Conservation (phyloP, 495 filamentous ascomycete genomes). For the Echria macrotheca region DNA sequence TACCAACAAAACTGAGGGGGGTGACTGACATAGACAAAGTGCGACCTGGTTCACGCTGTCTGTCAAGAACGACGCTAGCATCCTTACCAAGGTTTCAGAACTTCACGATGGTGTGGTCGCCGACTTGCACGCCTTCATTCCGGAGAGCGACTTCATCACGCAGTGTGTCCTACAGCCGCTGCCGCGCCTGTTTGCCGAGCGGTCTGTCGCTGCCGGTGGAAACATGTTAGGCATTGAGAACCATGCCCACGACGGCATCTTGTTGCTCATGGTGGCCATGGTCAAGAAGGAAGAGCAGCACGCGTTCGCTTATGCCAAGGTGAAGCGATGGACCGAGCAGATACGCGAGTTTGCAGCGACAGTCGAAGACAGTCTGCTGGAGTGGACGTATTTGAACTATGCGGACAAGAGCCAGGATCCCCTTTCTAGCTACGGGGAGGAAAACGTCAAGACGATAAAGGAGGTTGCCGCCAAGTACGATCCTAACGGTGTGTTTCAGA, state of each 20-base stretch:
- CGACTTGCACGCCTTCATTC: conserved; percentile 14
- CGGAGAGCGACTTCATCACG: conserved; percentile 31
- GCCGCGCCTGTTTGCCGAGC: conserved; percentile 31
- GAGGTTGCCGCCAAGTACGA: conserved; percentile 44
- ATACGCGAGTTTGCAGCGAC: conserved; percentile 15
- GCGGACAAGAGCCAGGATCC: conserved; percentile 39
- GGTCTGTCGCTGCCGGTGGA: conserved; percentile 41
- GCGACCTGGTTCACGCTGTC: background rate
- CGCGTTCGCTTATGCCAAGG: conserved; percentile 8
- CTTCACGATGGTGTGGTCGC: conserved; percentile 20
- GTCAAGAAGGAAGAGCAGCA: conserved; percentile 21
- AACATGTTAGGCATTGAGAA: conserved; percentile 49
- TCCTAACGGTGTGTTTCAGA: conserved; percentile 46
- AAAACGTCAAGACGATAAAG: conserved; percentile 34
- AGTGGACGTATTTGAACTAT: conserved; percentile 36
- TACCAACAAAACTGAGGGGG: too few species aligned
- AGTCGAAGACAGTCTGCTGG: conserved; percentile 18
- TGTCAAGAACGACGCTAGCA: conserved; percentile 4
- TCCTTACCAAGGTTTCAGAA: conserved; percentile 18
- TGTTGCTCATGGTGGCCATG: conserved; percentile 15
- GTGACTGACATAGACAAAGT: background rate
- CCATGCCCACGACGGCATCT: conserved; percentile 25
- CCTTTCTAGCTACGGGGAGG: conserved; percentile 44
- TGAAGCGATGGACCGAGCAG: conserved; percentile 10
- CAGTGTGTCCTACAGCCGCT: conserved; percentile 47